Conservation (phyloP, 2,329 filamentous ascomycete genomes). For the Capronia epimyces region DNA sequence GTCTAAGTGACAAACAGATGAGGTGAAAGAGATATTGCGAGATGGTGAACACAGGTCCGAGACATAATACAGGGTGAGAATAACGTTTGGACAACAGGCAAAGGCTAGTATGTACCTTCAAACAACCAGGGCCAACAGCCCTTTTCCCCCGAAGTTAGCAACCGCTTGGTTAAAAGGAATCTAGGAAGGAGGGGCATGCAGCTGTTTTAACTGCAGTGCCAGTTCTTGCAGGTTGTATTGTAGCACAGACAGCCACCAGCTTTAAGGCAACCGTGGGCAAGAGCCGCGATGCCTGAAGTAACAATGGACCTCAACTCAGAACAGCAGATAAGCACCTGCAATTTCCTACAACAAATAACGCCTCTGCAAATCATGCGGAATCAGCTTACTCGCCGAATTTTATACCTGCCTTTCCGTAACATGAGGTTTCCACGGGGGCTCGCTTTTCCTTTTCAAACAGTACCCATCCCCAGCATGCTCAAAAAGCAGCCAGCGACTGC, state of each 20-base stretch:
- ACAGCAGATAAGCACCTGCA: neutral
- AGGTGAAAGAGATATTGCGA: neutral
- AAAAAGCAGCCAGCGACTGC: no score
- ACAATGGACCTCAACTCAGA: neutral
- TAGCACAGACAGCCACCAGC: neutral
- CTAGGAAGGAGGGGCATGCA: neutral
- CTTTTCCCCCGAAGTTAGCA: no score
- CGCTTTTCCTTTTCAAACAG: no score
- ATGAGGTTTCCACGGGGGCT: neutral
- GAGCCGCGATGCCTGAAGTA: neutral
- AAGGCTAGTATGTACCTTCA: no score
- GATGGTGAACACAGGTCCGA: neutral
- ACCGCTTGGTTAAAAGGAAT: no score
- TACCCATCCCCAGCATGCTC: no score
- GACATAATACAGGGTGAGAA: neutral
- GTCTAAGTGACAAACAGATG: neutral
- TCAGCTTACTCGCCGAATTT: neutral
- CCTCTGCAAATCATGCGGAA: neutral
- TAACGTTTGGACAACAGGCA: no score
- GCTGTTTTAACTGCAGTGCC: neutral
- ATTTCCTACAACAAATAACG: neutral
- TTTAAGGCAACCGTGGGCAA: neutral
- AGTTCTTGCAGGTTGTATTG: neutral
- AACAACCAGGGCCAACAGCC: no score
- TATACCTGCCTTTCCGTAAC: neutral